Base-by-base conservation (phyloP, 225 moss, liverwort and hornwort species). In the Physcomitrellopsis africana region DNA sequence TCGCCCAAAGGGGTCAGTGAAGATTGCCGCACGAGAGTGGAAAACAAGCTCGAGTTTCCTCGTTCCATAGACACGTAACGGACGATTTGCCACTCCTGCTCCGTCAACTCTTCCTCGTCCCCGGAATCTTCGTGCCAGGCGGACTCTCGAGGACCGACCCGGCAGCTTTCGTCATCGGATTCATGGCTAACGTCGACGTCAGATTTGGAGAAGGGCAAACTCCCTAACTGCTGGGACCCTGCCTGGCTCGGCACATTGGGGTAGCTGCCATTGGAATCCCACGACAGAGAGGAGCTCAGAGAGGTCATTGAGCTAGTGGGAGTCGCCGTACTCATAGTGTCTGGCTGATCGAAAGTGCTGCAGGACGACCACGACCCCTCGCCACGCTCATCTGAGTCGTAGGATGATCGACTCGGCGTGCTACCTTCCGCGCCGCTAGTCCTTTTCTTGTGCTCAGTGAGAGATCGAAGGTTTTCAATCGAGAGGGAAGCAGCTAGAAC, bases 31-130 rank as follows among this genome's bases (percentile, higher is more conserved):
- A 82, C 80, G 49, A 82, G 82, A 9, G 79, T 75, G 3, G 81
- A 73, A 16, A 87, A 73, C 77, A 77, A 73, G 49, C 56, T 73
- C 0, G 82, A 69, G 12, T 56, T 59, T 4, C 69, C 43, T 20
- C 69, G 69, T 22, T 70, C 77, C 13, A 74, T 22, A 29, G 80
- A 77, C 13, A 75, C 85, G 44, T 76, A 85, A 7, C 85, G 82
- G 7, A 88, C 85, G 1, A 85, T 80, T 64, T 81, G 78, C 85
- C 88, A 85, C 51, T 88, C 88, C 63, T 79, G 72, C 71, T 85
- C 80, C 1, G 88, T 81, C 55, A 83, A 17, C 13, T 85, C 80
- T 10, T 85, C 85, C 16, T 81, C 87, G 15, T 83, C 83, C 10
- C 79, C 85, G 3, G 26, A 17, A 0, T 55, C 80, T 26, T 88